Evolutionary conservation across 2,329 filamentous ascomycete species (phyloP).

Genomic region (Penicillium sp.): DNA sequence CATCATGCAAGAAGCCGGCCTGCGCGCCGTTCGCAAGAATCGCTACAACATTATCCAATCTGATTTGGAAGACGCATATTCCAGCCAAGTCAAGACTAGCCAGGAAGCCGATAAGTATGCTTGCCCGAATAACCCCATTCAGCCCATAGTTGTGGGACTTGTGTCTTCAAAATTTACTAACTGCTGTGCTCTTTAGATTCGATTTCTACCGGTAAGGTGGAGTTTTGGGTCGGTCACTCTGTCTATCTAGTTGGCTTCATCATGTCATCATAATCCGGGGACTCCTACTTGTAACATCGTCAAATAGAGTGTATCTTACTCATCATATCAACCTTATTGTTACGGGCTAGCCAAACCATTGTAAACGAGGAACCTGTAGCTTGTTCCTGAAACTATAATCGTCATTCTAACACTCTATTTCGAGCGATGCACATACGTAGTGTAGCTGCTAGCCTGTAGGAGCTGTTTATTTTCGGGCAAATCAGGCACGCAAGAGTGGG

Average conservation of each 20-base stretch:
- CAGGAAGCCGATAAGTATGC: constrained; percentile 61
- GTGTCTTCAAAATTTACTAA: constrained; percentile 44
- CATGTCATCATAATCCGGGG: not conserved
- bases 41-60: constrained; percentile 98
- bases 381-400: not conserved
- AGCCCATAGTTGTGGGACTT: not conserved
- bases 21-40: constrained; percentile 94
- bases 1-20: constrained; percentile 97
- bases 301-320: not conserved
- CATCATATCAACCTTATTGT: not conserved
- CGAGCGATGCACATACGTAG: too few species aligned
- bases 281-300: not conserved
- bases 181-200: constrained; percentile 59
- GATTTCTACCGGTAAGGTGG: constrained; percentile 73
- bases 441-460: too few species aligned
- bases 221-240: not conserved
- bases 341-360: not conserved
- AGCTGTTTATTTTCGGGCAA: not conserved
- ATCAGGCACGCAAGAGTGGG: not conserved
- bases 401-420: not conserved
- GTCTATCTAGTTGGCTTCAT: constrained; percentile 17
- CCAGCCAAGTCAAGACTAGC: constrained; percentile 86
- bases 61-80: constrained; percentile 95
- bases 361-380: not conserved
- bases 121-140: not conserved